These are phyloP conservation scores for Cyclocybe aegerita DNA, from an alignment of 768 basidiomycete genomes.

Conservation along the genomic window DNA sequence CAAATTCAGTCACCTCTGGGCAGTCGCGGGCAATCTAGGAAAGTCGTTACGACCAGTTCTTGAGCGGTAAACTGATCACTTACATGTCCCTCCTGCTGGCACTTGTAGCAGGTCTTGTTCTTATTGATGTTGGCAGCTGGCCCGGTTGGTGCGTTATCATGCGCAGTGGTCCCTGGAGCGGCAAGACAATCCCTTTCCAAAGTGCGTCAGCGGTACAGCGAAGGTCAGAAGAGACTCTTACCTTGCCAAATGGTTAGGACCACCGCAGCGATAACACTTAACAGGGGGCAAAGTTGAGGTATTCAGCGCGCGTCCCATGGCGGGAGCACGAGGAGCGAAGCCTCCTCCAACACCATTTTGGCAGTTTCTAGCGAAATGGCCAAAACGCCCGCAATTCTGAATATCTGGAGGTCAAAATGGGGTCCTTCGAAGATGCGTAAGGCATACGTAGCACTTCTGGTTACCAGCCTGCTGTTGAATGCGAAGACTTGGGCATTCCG, in stretches of 20 bases:
- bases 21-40: conserved; percentile 66
- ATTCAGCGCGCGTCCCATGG: conserved; percentile 74
- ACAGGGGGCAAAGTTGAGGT: conserved; percentile 78
- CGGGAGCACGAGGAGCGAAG: conserved; percentile 69
- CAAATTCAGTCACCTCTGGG: conserved; percentile 54
- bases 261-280: conserved; percentile 89
- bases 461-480: conserved; percentile 54
- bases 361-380: conserved; percentile 80
- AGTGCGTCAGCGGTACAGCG: conserved; percentile 3
- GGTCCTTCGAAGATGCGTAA: background rate
- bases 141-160: conserved; percentile 42
- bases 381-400: conserved; percentile 79
- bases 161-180: conserved; percentile 54
- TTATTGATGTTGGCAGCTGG: conserved; percentile 49
- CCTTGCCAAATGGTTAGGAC: conserved; percentile 86
- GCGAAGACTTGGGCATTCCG: conserved; percentile 82
- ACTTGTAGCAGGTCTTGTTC: conserved; percentile 85
- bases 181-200: conserved; percentile 76
- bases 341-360: conserved; percentile 45
- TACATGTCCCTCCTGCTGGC: conserved; percentile 86
- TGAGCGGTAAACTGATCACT: conserved; percentile 26
- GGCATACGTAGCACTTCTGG: conserved; percentile 83
- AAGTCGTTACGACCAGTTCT: background rate
- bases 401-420: conserved; percentile 8
- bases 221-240: conserved; percentile 26